Evolutionary conservation across 305 asterid genomes (phyloP), one percentile per base, ranked within the genome.

Genomic region (Fraxinus albicans): DNA sequence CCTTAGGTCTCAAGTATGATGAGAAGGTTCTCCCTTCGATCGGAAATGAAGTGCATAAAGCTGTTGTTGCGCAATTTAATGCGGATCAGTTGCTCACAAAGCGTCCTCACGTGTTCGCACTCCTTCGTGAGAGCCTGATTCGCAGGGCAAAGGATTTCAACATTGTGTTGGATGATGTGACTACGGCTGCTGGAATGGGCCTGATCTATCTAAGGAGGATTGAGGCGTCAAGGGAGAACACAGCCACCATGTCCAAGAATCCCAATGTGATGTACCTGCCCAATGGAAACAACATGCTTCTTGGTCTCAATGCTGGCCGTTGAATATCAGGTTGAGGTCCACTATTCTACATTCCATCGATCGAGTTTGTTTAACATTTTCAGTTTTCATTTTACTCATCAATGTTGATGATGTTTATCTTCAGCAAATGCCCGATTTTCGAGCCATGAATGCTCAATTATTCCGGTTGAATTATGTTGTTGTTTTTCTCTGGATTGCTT

Each of bases 1-100:
- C 96, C 84, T 93, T 95, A 8, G 99, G 99, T 4, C 91, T 94
- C 1, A 98, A 95, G 83, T 95, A 95, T 31, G 99, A 95, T 23
- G 98, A 95, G 53, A 95, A 95, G 75, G 97, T 95, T 36, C 98
- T 95, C 42, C 98, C 99, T 0, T 95, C 99, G 0, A 93, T 95
- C 50, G 98, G 98, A 1, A 94, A 94, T 19, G 99, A 94, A 85
- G 95, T 94, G 19, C 87, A 94, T 6, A 95, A 95, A 72, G 88
- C 97, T 2, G 99, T 95, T 6, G 99, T 95, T 29, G 99, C 99
- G 0, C 99, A 95, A 53, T 95, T 95, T 88, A 93, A 95, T 75
- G 99, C 98, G 40, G 98, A 94, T 84, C 97, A 95, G 84, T 63
- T 95, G 84, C 93, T 95, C 15, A 95, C 98, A 0, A 98, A 95